These are phyloP conservation scores for Fomes fomentarius DNA, from an alignment of 1,284 basidiomycete genomes.

Conservation along the genomic window DNA sequence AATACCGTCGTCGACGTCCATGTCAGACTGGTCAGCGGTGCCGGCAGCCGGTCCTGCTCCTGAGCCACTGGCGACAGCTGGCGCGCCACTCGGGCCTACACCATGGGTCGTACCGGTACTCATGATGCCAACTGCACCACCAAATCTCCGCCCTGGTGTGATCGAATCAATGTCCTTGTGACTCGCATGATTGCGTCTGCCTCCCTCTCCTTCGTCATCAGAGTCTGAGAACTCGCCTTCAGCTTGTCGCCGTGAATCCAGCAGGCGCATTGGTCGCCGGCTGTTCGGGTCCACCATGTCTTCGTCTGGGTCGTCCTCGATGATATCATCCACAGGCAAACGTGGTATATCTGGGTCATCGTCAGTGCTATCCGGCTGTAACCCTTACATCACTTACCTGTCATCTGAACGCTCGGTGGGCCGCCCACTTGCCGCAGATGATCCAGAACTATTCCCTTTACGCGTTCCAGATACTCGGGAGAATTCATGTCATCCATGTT, in stretches of 20 bases:
- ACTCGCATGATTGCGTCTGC: conserved; percentile 65
- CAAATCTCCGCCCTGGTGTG: conserved; percentile 56
- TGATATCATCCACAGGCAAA: conserved; percentile 73
- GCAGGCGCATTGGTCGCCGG: conserved; percentile 70
- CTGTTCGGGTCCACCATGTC: conserved; percentile 78
- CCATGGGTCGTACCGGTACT: conserved; percentile 65
- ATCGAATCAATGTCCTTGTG: conserved; percentile 56
- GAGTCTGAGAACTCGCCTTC: conserved; percentile 86
- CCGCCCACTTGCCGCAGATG: conserved; percentile 84
- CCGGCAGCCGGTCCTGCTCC: conserved; percentile 19
- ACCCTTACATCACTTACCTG: conserved; percentile 49
- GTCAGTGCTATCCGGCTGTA: neutral
- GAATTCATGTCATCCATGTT: conserved; percentile 98
- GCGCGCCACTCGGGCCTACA: conserved; percentile 73
- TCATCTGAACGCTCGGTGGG: conserved; percentile 90
- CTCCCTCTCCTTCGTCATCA: conserved; percentile 86
- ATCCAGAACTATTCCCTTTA: conserved; percentile 92
- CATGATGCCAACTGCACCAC: conserved; percentile 71
- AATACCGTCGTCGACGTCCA: conserved; percentile 38
- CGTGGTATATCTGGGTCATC: conserved; percentile 68
- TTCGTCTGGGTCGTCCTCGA: conserved; percentile 85
- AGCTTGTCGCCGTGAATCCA: conserved; percentile 74
- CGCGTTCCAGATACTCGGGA: conserved; percentile 89
- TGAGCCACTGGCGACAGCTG: conserved; percentile 45
- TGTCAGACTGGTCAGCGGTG: conserved; percentile 30